Conservation (phyloP, 2,329 filamentous ascomycete species). For the Macrophomina tecta region DNA sequence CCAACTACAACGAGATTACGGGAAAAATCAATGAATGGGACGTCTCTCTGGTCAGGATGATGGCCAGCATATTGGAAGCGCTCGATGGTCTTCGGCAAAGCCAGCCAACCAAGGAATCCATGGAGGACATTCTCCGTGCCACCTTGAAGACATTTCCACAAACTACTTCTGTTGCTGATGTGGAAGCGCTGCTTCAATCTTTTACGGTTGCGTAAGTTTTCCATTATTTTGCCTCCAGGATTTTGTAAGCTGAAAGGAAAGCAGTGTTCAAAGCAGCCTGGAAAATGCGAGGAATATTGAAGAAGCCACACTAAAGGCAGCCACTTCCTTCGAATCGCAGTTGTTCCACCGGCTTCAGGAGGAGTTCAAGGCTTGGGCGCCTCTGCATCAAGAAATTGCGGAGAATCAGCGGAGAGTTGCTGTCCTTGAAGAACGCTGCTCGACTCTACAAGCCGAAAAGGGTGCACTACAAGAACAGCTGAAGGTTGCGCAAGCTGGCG, state of each 20-base stretch:
- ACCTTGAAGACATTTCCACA: background rate
- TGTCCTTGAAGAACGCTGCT: conserved; percentile 21
- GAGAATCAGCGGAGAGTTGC: conserved; percentile 12
- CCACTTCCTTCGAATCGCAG: background rate
- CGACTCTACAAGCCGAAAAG: background rate
- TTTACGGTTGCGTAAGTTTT: background rate
- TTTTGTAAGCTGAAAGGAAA: background rate
- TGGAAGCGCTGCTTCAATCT: background rate
- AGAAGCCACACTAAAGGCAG: background rate
- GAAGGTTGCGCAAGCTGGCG: background rate
- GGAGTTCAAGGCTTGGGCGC: background rate
- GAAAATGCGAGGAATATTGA: background rate
- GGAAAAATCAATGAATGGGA: background rate
- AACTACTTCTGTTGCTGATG: too few relatives aligned
- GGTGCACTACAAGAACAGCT: conserved; percentile 15
- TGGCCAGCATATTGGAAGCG: background rate
- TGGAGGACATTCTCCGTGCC: background rate
- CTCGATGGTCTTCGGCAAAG: background rate
- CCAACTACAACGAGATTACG: background rate
- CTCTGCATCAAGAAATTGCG: background rate
- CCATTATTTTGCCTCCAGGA: too few relatives aligned
- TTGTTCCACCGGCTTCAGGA: background rate
- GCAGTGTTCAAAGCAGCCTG: background rate
- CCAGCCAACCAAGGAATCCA: background rate
- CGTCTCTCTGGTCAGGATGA: background rate